Base-by-base conservation (phyloP, 495 filamentous ascomycete species). In the Aspergillus hancockii region DNA sequence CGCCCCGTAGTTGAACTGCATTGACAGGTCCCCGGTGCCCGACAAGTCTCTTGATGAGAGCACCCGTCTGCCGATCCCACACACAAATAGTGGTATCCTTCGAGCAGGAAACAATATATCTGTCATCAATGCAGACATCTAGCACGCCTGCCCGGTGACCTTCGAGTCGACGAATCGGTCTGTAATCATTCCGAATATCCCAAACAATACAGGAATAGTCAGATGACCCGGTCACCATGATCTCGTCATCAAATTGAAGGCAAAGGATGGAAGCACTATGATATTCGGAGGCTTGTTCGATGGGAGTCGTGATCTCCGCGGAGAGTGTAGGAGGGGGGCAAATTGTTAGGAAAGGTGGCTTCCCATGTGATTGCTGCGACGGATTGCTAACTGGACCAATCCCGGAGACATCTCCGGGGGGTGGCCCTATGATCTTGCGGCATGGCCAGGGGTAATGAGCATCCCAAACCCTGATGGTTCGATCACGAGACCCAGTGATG, bases 391-490 rank as follows among this genome's bases (percentile, higher is more conserved):
- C 63, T 8, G 74, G 74, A 13, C 69, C 73, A 52, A 58, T 57
- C 10, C 67, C 64, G 36, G 64, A 21, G 1, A 65, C 54, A 40
- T 71, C 68, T 18, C 53, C 66, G 0, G 74, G 66, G 18, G 68
- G 65, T 3, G 83, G 79, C 12, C 84, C 90, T 63, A 97, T 92
- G 51, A 97, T 82, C 58, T 91, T 87, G 32, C 83, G 79, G 69
- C 93, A 97, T 55, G 89, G 79, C 67, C 87, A 90, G 10, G 88
- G 93, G 55, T 80, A 80, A 60, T 88, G 83, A 74, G 96, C 88
- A 73, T 97, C 90, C 94, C 94, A 98, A 22, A 98, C 85, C 52
- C 94, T 88, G 65, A 98, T 93, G 0, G 94, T 97, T 65, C 88
- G 89, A 70, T 98, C 94, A 58, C 95, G 87, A 14, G 94, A 97